phyloP scores from a whole-genome alignment of 768 basidiomycete species.

The Auricularia cornea region DNA sequence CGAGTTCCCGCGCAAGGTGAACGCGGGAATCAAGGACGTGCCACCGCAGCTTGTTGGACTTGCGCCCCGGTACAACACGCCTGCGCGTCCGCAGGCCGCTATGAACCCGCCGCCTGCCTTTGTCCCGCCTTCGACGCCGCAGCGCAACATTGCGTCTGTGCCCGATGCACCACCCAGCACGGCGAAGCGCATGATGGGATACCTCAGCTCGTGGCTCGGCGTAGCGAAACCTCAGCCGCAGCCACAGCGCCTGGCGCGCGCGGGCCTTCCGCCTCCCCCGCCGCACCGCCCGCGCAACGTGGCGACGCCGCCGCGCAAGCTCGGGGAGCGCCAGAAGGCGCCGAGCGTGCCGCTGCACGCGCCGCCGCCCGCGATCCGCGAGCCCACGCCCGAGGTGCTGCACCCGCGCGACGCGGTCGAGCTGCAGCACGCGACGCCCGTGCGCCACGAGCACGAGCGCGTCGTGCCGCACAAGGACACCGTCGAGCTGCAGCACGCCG shows the following conservation, averaged over 20 bases:
- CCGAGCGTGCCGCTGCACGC: not conserved
- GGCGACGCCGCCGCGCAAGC: not conserved
- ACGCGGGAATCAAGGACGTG: not conserved
- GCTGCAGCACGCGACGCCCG: not conserved
- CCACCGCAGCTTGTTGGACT: not conserved
- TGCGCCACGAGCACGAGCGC: not conserved
- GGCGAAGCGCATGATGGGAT: slow-evolving; percentile 8
- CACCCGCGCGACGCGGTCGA: not conserved
- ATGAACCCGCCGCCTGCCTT: slow-evolving; percentile 22
- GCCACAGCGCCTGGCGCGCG: not conserved
- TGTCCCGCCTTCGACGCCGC: not conserved
- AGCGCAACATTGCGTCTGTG: not conserved
- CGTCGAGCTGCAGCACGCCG: not conserved
- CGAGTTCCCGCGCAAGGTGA: not conserved
- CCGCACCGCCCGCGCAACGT: not conserved
- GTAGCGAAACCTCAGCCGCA: not conserved
- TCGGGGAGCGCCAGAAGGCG: not conserved
- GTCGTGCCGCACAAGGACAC: not conserved
- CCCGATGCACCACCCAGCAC: slow-evolving; percentile 5
- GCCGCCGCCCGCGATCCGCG: not conserved
- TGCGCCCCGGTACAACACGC: slow-evolving; percentile 49
- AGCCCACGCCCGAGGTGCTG: not conserved
- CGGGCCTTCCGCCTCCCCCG: not conserved
- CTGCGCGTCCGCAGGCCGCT: slow-evolving; percentile 42
- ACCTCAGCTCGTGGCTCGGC: slow-evolving; percentile 9